Evolutionary conservation across 345 rosid species (phyloP).

Genomic region (Luvunga scandens): DNA sequence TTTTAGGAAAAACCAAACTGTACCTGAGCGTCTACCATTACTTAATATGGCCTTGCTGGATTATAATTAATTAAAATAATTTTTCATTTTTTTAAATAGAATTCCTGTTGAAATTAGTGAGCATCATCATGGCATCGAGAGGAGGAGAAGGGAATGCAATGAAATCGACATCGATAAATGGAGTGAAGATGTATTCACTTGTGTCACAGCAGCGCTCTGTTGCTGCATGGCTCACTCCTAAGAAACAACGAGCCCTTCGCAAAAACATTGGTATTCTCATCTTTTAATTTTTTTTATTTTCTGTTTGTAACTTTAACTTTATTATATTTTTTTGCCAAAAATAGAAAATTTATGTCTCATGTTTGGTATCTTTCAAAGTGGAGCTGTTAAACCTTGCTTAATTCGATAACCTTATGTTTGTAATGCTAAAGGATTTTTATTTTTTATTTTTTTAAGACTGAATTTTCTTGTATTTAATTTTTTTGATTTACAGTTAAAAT

Average conservation of each 20-base stretch:
- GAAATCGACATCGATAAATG: constrained; percentile 81
- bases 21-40: too few species aligned
- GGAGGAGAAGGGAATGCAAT: constrained; percentile 48
- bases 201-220: constrained; percentile 59
- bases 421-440: background rate
- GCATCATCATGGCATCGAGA: background rate
- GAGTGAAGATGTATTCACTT: constrained; percentile 68
- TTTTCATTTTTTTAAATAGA: background rate
- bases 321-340: background rate
- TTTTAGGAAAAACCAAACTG: too few species aligned
- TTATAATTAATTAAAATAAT: too few species aligned
- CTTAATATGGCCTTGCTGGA: too few species aligned
- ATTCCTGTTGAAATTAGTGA: background rate
- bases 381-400: background rate
- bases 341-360: background rate
- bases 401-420: background rate
- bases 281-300: background rate
- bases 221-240: constrained; percentile 69
- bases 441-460: background rate
- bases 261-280: constrained; percentile 45
- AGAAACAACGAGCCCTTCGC: constrained; percentile 78
- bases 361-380: background rate
- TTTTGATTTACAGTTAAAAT: background rate
- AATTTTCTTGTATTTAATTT: background rate
- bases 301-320: background rate